These are phyloP conservation scores for Leucaena leucocephala DNA, from an alignment of 306 rosid species.

Conservation along the genomic window DNA sequence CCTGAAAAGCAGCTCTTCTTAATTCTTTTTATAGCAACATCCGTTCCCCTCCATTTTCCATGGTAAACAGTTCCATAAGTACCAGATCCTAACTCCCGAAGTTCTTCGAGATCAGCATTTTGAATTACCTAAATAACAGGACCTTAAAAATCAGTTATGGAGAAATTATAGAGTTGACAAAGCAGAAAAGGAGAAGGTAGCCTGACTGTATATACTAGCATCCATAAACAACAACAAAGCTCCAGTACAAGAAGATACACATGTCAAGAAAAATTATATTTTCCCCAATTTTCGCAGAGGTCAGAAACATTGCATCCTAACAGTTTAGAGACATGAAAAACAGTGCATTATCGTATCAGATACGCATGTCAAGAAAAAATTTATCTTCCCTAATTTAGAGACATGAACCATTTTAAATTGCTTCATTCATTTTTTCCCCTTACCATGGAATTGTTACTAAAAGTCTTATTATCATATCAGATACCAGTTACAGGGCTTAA, in stretches of 20 bases:
- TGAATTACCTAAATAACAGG: slow-evolving; percentile 63
- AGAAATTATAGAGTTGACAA: slow-evolving; percentile 12
- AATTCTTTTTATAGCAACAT: slow-evolving; percentile 90
- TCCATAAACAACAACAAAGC: slow-evolving; percentile 11
- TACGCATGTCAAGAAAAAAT: no score
- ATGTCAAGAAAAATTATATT: neutral
- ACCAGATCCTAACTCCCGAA: slow-evolving; percentile 88
- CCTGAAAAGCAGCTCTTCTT: slow-evolving; percentile 90
- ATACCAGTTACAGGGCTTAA: slow-evolving; percentile 10
- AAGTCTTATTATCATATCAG: neutral
- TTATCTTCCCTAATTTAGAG: no score
- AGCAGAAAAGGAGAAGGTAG: slow-evolving; percentile 19
- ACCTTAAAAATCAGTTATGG: slow-evolving; percentile 23
- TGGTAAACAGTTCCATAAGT: slow-evolving; percentile 96
- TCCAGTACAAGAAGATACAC: slow-evolving; percentile 12
- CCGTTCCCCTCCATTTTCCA: slow-evolving; percentile 98
- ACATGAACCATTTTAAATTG: slow-evolving; percentile 10
- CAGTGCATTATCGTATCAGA: neutral
- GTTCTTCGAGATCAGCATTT: slow-evolving; percentile 84
- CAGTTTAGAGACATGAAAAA: slow-evolving; percentile 4
- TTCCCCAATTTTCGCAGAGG: slow-evolving; percentile 19
- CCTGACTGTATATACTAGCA: slow-evolving; percentile 1
- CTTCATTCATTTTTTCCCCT: slow-evolving; percentile 14
- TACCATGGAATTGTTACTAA: neutral
- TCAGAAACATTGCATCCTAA: slow-evolving; percentile 13